These are phyloP conservation scores for Xerocomellus dryophilus DNA, from an alignment of 768 basidiomycete genomes.

Conservation along the genomic window DNA sequence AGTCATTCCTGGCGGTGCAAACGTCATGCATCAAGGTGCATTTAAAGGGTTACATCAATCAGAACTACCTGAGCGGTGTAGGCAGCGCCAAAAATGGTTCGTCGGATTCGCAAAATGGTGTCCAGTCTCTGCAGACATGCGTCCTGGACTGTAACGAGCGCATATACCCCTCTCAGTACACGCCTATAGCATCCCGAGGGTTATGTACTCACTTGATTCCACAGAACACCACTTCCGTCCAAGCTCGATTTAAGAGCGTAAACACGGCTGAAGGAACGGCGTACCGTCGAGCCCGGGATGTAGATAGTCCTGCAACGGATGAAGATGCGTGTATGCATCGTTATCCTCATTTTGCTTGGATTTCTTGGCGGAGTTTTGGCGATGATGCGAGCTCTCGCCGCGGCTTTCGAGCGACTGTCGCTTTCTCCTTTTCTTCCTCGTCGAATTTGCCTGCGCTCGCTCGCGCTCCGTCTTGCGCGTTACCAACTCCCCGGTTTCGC, in stretches of 20 bases:
- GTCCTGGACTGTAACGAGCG: slow-evolving; percentile 52
- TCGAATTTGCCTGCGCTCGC: background rate
- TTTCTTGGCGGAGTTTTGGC: slow-evolving; percentile 23
- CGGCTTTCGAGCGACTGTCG: background rate
- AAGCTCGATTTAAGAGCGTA: background rate
- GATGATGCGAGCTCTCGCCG: background rate
- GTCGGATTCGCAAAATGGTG: slow-evolving; percentile 79
- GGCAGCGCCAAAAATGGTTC: slow-evolving; percentile 80
- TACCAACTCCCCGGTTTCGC: background rate
- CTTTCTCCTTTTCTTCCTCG: background rate
- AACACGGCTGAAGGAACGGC: slow-evolving; percentile 8
- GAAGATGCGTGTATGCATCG: slow-evolving; percentile 51
- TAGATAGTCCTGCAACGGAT: slow-evolving; percentile 51
- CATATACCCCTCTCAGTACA: background rate
- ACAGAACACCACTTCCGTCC: slow-evolving; percentile 66
- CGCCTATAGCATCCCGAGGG: background rate
- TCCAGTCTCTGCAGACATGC: slow-evolving; percentile 62
- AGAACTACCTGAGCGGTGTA: slow-evolving; percentile 58
- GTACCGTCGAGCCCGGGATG: slow-evolving; percentile 54
- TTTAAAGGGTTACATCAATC: background rate
- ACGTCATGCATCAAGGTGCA: background rate
- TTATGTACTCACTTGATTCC: slow-evolving; percentile 69
- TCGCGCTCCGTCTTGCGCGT: background rate
- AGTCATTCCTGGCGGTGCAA: slow-evolving; percentile 50
- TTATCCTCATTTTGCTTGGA: slow-evolving; percentile 48